Conservation (phyloP, 2,329 filamentous ascomycete species). For the Pseudopyricularia javanii region DNA sequence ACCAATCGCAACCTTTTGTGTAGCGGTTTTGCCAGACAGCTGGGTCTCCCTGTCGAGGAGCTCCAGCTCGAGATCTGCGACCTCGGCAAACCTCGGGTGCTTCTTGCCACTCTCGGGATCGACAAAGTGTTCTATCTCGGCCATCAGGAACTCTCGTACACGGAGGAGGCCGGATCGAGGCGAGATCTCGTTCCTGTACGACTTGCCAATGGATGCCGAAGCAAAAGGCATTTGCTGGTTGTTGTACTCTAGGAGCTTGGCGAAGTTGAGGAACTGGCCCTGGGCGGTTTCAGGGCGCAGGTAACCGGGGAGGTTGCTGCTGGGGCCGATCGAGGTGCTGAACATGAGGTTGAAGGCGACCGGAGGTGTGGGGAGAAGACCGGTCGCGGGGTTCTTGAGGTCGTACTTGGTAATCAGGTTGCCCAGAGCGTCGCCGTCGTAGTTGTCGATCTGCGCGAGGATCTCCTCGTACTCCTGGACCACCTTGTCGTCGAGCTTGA, state of each 20-base stretch:
- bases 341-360: constrained; percentile 99
- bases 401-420: constrained; percentile 83
- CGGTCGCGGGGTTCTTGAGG: constrained; percentile 76
- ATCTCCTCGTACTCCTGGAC: constrained; percentile 85
- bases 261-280: constrained; percentile 93
- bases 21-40: constrained; percentile 69
- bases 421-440: constrained; percentile 74
- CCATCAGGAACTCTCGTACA: constrained; percentile 97
- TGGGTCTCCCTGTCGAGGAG: constrained; percentile 80
- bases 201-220: constrained; percentile 93
- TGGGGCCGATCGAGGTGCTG: constrained; percentile 82
- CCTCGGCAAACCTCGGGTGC: constrained; percentile 75
- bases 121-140: constrained; percentile 97
- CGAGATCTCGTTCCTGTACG: constrained; percentile 96
- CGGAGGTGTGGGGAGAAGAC: constrained; percentile 63
- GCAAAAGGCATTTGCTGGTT: constrained; percentile 93
- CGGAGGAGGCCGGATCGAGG: constrained; percentile 82
- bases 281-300: constrained; percentile 92
- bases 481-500: constrained; percentile 78
- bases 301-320: constrained; percentile 74
- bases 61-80: constrained; percentile 71
- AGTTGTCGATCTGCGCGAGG: constrained; percentile 91
- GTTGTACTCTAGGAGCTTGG: constrained; percentile 90
- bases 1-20: constrained; percentile 65
- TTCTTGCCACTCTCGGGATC: constrained; percentile 93